Base-by-base conservation (phyloP, 331 rosid genomes). In the Quercus tomentella region DNA sequence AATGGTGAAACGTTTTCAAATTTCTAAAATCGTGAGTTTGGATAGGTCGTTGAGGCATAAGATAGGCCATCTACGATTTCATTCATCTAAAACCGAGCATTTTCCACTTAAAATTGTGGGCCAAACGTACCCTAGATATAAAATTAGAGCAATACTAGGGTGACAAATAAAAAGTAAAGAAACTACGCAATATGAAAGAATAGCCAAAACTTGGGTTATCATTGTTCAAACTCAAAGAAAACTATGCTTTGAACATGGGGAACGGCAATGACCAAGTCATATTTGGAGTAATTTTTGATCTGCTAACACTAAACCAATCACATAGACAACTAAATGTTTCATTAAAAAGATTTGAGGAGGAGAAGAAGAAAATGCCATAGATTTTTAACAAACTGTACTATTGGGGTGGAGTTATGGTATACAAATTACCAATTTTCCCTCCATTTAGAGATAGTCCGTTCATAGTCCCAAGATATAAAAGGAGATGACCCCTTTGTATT, bases 401-500 rank as follows among this genome's bases (percentile, higher is more conserved):
- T 67, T 35, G 25, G 52, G 25, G 35, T 16, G 72, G 16, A 33
- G 28, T 6, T 65, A 17, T 30, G 37, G 51, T 18, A 15, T 35
- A 31, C 51, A 67, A 67, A n/a, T 67, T 67, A 33, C 52, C 51
- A 67, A 35, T 35, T n/a, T n/a, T n/a, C n/a, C n/a, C n/a, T 18
- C 7, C 51, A 67, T 33, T 67, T 67, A 35, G 70, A 60, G 41
- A 82, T 57, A 56, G 75, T 57, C 70, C 41, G 69, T 73, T 74
- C 74, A 78, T 72, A 69, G 70, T 49, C 76, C 80, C 31, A 6
- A 58, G 70, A 70, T 77, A 63, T 30, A 82, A 45, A 82, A 82
- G 73, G 76, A 76, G 78, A 17, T 26, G 35, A 74, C 72, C 77
- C 76, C 85, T 76, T 84, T 84, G 84, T 86, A 89, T 83, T 83